Percentiles rank a stretch among this genome's conserved stretches.
These are phyloP conservation scores for Breviolum minutum DNA, from an alignment of 73 alveolate species.

Conservation along the genomic window DNA sequence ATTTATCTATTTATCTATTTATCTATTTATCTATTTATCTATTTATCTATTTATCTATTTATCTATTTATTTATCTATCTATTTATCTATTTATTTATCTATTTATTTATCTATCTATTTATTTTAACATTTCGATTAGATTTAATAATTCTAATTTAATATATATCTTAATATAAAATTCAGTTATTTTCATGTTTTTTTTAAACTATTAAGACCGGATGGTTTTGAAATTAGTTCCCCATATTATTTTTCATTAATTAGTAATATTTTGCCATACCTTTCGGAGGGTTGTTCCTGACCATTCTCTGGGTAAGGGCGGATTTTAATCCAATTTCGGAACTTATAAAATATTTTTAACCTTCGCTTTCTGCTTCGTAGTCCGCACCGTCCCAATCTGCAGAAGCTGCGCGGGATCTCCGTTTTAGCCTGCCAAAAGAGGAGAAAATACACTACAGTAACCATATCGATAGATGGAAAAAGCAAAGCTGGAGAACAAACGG, in stretches of 20 bases:
- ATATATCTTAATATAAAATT: not conserved
- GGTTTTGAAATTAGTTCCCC: not conserved
- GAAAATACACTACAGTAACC: not conserved
- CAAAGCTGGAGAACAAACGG: not conserved
- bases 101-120: too few relatives aligned
- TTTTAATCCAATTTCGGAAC: not conserved
- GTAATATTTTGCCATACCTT: not conserved
- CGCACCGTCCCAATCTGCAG: conserved; percentile 16
- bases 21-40: too few relatives aligned
- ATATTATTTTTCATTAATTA: not conserved
- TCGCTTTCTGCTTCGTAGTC: conserved; percentile 68
- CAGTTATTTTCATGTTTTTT: not conserved
- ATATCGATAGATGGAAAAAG: not conserved
- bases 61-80: too few relatives aligned
- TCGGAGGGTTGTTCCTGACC: not conserved
- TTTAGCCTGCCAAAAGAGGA: not conserved
- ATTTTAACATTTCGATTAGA: too few relatives aligned
- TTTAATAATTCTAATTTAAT: too few relatives aligned
- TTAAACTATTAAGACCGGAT: not conserved
- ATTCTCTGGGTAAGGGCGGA: not conserved
- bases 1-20: too few relatives aligned
- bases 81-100: too few relatives aligned
- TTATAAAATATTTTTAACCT: not conserved
- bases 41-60: too few relatives aligned
- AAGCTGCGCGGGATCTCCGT: conserved; percentile 29